Evolutionary conservation across 371 early-diverging fungal genomes (phyloP).

Genomic region (Lichtheimia ornata): DNA sequence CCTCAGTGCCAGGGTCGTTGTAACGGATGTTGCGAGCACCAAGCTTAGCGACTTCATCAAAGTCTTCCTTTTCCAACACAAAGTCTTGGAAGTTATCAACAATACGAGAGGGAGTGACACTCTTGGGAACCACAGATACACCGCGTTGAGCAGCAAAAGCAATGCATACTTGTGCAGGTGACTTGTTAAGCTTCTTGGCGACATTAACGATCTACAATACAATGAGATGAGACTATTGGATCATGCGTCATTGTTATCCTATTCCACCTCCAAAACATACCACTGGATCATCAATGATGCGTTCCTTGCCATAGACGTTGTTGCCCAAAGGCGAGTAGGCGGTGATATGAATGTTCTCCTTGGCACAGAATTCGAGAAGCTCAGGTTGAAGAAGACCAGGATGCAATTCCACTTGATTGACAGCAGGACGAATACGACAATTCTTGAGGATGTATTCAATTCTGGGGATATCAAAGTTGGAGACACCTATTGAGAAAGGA

Average conservation of each 20-base stretch:
- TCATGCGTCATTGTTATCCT: slow-evolving; percentile 73
- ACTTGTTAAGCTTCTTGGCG: slow-evolving; percentile 65
- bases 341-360: slow-evolving; percentile 35
- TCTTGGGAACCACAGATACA: slow-evolving; percentile 60
- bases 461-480: slow-evolving; percentile 65
- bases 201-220: slow-evolving; percentile 45
- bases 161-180: slow-evolving; percentile 79
- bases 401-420: slow-evolving; percentile 66
- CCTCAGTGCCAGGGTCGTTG: slow-evolving; percentile 45
- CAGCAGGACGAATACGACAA: slow-evolving; percentile 66
- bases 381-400: slow-evolving; percentile 56
- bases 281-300: slow-evolving; percentile 61
- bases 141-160: slow-evolving; percentile 79
- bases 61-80: slow-evolving; percentile 52
- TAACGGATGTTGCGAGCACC: slow-evolving; percentile 43
- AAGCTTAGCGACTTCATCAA: slow-evolving; percentile 33
- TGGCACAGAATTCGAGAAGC: slow-evolving; percentile 35
- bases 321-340: slow-evolving; percentile 48
- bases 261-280: slow-evolving; percentile 56
- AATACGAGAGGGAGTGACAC: slow-evolving; percentile 52
- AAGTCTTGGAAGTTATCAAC: slow-evolving; percentile 59
- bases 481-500: slow-evolving; percentile 36
- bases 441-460: slow-evolving; percentile 50
- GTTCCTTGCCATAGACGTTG: slow-evolving; percentile 74
- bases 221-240: slow-evolving; percentile 18